Evolutionary conservation across 225 moss, liverwort and hornwort species (phyloP), one percentile per base, ranked within the genome.

Genomic region (Sphagnum contortum): DNA sequence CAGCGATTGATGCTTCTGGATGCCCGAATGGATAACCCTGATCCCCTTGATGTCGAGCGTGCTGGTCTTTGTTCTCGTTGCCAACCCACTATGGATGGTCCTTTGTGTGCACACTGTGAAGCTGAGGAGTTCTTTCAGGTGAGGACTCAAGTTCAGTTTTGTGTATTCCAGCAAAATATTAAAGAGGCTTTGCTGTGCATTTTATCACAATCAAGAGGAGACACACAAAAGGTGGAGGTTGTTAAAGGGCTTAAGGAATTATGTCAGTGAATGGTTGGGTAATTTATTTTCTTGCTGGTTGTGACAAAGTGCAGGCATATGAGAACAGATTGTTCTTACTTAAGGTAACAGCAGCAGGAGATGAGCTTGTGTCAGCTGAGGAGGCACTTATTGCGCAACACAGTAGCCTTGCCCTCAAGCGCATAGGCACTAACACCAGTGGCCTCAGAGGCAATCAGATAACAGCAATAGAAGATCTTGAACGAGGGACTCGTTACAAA

Each of bases 111-210:
- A 64, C 92, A 92, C 62, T 96, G 96, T 87, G 79, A 90, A 77
- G 80, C 90, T 78, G 90, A 92, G 72, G 88, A 90, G 74, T 68
- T 92, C 56, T 92, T 92, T 70, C 92, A 92, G 92, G 95, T 95
- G 50, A 59, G 47, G 48, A 4, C 8, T 45, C 8, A 11, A 3
- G 59, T 62, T 62, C 47, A 9, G 52, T 52, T 2, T 29, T 29
- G 29, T 29, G 29, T 29, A 29, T 29, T 29, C 29, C 29, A 29
- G 29, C 29, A 29, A 29, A 29, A 29, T 29, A 29, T 29, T 29
- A 29, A 29, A 29, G 29, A 29, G 29, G 0, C 53, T 6, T 6
- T 53, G 53, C 53, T 53, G 8, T 6, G 10, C 10, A 53, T 6
- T 53, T 53, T 53, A 53, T 6, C 53, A 53, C 53, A 10, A 6